Percentiles rank a stretch among this genome's conserved stretches.
Evolutionary conservation across 2,329 filamentous ascomycete species (phyloP).

Genomic region (Aspergillus luchuensis): DNA sequence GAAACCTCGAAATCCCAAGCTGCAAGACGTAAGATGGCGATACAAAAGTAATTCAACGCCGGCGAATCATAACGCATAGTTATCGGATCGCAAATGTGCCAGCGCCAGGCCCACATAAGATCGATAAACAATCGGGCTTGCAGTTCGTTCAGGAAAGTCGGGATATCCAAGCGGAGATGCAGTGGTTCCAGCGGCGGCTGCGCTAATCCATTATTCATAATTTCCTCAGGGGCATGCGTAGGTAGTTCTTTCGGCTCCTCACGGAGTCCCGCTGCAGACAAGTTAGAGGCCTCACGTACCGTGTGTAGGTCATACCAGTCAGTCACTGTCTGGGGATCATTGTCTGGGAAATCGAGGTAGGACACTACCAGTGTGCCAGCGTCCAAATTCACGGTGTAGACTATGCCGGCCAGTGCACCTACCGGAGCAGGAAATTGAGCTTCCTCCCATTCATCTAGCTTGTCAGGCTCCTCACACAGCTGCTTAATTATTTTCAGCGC

Average conservation of each 20-base stretch:
- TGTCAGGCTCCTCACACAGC: slow-evolving; percentile 8
- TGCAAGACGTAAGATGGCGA: slow-evolving; percentile 25
- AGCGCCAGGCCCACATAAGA: slow-evolving; percentile 28
- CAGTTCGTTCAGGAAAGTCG: slow-evolving; percentile 23
- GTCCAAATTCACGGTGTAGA: slow-evolving; percentile 29
- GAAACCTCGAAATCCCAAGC: slow-evolving; percentile 28
- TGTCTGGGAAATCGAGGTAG: slow-evolving; percentile 5
- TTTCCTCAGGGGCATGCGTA: not conserved
- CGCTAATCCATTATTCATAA: not conserved
- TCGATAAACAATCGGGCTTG: slow-evolving; percentile 22
- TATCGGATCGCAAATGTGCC: slow-evolving; percentile 27
- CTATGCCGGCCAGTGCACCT: no score
- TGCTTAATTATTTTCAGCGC: slow-evolving; percentile 5
- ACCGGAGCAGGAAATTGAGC: slow-evolving; percentile 24
- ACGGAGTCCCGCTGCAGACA: not conserved
- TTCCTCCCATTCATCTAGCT: slow-evolving; percentile 23
- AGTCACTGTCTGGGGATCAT: not conserved
- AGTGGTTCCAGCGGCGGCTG: not conserved
- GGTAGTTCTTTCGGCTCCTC: not conserved
- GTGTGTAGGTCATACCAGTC: slow-evolving; percentile 6
- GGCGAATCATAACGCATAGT: slow-evolving; percentile 23
- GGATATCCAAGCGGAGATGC: no score
- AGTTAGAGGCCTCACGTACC: not conserved
- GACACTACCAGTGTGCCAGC: slow-evolving; percentile 21
- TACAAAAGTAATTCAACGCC: slow-evolving; percentile 21